A percentile compares a stretch with the other conserved stretches of the same genome.
phyloP scores from a whole-genome alignment of 106 monocot species.

The Dioscorea dumetorum region DNA sequence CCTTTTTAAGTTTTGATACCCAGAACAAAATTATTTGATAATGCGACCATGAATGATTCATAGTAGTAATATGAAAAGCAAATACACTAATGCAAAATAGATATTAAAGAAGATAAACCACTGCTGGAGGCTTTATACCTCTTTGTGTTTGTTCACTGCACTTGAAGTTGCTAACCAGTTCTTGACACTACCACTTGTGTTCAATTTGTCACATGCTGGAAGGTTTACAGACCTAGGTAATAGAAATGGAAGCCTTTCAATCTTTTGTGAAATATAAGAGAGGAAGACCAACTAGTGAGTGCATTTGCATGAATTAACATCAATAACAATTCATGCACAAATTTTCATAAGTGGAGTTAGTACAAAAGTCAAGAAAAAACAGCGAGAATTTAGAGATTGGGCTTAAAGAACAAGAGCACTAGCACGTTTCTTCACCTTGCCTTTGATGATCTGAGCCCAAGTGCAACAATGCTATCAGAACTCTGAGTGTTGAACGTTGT shows the following conservation, averaged over 20 bases:
- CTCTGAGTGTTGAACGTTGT: conserved; percentile 2
- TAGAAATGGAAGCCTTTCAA: neutral
- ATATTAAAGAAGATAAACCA: neutral
- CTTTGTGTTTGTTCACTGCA: conserved; percentile 6
- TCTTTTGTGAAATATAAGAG: too few relatives aligned
- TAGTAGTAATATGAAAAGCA: too few relatives aligned
- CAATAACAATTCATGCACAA: too few relatives aligned
- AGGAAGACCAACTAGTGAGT: too few relatives aligned
- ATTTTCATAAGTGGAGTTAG: neutral
- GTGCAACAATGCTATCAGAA: conserved; percentile 9
- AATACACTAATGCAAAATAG: too few relatives aligned
- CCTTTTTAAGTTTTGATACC: too few relatives aligned
- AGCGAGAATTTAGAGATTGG: too few relatives aligned
- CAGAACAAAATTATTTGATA: too few relatives aligned
- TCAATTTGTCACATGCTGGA: conserved; percentile 12
- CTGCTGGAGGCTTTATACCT: conserved; percentile 17
- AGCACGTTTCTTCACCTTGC: conserved; percentile 17
- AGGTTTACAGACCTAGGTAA: conserved; percentile 32
- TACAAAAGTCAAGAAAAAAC: neutral
- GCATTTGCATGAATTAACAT: too few relatives aligned
- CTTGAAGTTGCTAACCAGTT: neutral
- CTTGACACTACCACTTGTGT: conserved; percentile 7
- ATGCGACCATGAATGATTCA: too few relatives aligned
- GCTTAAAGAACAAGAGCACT: neutral
- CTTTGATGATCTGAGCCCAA: conserved; percentile 11